Percentiles rank a stretch among this genome's conserved stretches.
These are phyloP conservation scores for Cordyceps tenuipes DNA, from an alignment of 2,329 filamentous ascomycete genomes.

Conservation along the genomic window DNA sequence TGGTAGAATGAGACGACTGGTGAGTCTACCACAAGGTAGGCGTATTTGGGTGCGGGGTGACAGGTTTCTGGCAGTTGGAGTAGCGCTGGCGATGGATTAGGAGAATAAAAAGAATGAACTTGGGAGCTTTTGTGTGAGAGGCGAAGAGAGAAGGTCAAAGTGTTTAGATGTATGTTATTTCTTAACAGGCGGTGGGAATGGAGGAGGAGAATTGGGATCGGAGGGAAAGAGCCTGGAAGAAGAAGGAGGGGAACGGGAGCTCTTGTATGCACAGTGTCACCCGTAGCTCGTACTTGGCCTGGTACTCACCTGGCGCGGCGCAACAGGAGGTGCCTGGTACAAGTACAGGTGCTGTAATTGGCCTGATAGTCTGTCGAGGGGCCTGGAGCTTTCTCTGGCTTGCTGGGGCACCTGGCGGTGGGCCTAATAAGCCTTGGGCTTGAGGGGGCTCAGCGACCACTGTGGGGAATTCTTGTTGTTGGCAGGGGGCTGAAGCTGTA, in stretches of 20 bases:
- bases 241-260: slow-evolving; percentile 6
- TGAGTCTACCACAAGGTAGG: neutral
- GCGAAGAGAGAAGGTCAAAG: neutral
- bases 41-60: slow-evolving; percentile 3
- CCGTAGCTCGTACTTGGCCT: neutral
- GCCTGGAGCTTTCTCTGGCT: neutral
- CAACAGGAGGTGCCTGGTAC: neutral
- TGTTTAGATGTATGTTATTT: neutral
- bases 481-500: neutral
- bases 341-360: neutral
- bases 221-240: neutral
- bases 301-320: neutral
- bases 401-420: neutral
- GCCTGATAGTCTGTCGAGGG: neutral
- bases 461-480: neutral
- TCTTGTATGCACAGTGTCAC: neutral
- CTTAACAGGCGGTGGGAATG: neutral
- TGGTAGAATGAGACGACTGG: neutral
- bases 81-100: neutral
- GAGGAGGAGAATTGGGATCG: neutral
- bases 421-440: slow-evolving; percentile 7
- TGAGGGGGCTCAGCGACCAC: slow-evolving; percentile 1
- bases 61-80: neutral
- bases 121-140: neutral
- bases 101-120: neutral